phyloP scores from a whole-genome alignment of 2,329 filamentous ascomycete genomes.

The Nemania sp. region DNA sequence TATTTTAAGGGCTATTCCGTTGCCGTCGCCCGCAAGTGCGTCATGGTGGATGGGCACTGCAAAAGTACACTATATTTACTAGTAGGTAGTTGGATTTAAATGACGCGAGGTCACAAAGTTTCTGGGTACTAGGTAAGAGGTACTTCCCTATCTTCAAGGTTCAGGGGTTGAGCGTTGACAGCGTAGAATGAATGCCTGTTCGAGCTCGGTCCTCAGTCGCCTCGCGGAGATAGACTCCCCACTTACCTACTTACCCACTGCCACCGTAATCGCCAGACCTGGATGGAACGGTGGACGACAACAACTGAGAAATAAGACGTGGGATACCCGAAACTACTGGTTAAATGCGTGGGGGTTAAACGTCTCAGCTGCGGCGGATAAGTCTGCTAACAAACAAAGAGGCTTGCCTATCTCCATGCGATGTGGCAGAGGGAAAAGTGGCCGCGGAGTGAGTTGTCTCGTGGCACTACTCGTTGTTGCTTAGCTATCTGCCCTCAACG shows the following conservation, averaged over 20 bases:
- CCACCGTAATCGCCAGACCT: background rate
- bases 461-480: conserved; percentile 7
- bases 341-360: conserved; percentile 16
- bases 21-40: background rate
- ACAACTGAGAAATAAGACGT: background rate
- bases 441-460: conserved; percentile 10
- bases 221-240: background rate
- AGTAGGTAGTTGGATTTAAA: too few relatives aligned
- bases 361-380: conserved; percentile 6
- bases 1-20: too few relatives aligned
- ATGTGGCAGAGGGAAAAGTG: conserved; percentile 6
- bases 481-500: background rate
- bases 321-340: conserved; percentile 4
- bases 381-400: conserved; percentile 16
- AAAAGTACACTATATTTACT: too few relatives aligned
- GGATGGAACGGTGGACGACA: background rate
- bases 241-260: background rate
- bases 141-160: background rate
- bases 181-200: background rate
- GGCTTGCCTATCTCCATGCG: background rate
- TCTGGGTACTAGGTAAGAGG: too few relatives aligned
- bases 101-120: too few relatives aligned
- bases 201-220: conserved; percentile 11
- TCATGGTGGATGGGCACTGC: too few relatives aligned
- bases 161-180: conserved; percentile 8